phyloP scores from a whole-genome alignment of 2,329 filamentous ascomycete species.

The Epichloe bromicola region DNA sequence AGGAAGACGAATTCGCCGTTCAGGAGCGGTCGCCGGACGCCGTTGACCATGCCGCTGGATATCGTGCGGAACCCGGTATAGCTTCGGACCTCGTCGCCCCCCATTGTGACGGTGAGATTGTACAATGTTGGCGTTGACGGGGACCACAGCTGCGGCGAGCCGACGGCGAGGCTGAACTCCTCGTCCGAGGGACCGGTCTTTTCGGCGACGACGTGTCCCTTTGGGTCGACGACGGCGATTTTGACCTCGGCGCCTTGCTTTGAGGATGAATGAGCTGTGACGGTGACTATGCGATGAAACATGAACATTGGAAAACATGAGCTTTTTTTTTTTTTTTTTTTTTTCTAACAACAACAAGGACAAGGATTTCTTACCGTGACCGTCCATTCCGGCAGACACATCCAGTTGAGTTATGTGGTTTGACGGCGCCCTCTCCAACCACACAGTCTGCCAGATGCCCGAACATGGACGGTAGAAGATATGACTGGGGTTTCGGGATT shows the following conservation, averaged over 20 bases:
- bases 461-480: conserved; percentile 64
- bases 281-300: conserved; percentile 29
- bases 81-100: conserved; percentile 41
- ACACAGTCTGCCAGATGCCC: conserved; percentile 64
- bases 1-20: conserved; percentile 58
- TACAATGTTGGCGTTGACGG: conserved; percentile 51
- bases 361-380: conserved; percentile 26
- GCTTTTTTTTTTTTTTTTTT: too few relatives aligned
- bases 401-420: conserved; percentile 47
- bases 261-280: conserved; percentile 37
- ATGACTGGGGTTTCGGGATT: conserved; percentile 40
- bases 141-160: conserved; percentile 48
- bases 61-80: conserved; percentile 60
- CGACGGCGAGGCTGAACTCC: conserved; percentile 41
- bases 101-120: conserved; percentile 43
- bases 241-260: conserved; percentile 21
- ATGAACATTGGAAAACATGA: neutral
- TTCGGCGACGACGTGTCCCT: conserved; percentile 29
- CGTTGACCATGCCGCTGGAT: conserved; percentile 40
- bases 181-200: conserved; percentile 32
- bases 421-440: conserved; percentile 50
- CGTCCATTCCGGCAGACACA: conserved; percentile 42
- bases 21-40: conserved; percentile 46
- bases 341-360: neutral
- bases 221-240: conserved; percentile 22